Conservation (phyloP, 345 rosid genomes). For the Populus deltoides region DNA sequence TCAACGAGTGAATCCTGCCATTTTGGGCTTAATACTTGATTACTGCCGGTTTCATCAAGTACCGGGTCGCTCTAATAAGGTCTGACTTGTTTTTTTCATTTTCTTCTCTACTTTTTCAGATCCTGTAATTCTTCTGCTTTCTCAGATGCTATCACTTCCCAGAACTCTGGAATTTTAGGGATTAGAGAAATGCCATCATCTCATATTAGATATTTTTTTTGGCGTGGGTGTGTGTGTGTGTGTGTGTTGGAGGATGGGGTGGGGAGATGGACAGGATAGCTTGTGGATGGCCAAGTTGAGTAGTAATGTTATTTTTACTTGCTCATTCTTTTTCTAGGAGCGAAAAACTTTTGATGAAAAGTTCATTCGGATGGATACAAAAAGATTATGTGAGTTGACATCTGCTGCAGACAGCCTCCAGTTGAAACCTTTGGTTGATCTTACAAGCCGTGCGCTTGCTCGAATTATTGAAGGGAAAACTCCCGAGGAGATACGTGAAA, state of each 20-base stretch:
- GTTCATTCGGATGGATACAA: slow-evolving; percentile 83
- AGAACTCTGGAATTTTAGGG: neutral
- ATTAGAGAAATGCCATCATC: neutral
- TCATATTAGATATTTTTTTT: neutral
- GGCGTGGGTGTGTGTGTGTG: neutral
- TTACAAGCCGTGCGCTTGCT: slow-evolving; percentile 85
- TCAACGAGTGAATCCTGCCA: slow-evolving; percentile 73
- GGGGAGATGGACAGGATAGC: neutral
- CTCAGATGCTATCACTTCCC: neutral
- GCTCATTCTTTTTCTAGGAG: slow-evolving; percentile 47
- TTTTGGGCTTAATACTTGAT: slow-evolving; percentile 73
- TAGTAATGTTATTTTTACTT: slow-evolving; percentile 4
- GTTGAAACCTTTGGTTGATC: slow-evolving; percentile 84
- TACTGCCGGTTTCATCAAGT: slow-evolving; percentile 87
- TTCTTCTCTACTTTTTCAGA: neutral
- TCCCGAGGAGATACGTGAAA: slow-evolving; percentile 87
- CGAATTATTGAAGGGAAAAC: slow-evolving; percentile 79
- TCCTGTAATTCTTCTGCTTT: neutral
- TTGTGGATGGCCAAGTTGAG: slow-evolving; percentile 1
- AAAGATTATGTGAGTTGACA: slow-evolving; percentile 82
- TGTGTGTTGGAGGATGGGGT: neutral
- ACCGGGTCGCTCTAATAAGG: slow-evolving; percentile 78
- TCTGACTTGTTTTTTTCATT: slow-evolving; percentile 5
- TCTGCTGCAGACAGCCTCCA: slow-evolving; percentile 94
- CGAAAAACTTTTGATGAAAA: slow-evolving; percentile 75